These are phyloP conservation scores for Yamadazyma philogaea DNA, from an alignment of 805 yeast species.

Conservation along the genomic window DNA sequence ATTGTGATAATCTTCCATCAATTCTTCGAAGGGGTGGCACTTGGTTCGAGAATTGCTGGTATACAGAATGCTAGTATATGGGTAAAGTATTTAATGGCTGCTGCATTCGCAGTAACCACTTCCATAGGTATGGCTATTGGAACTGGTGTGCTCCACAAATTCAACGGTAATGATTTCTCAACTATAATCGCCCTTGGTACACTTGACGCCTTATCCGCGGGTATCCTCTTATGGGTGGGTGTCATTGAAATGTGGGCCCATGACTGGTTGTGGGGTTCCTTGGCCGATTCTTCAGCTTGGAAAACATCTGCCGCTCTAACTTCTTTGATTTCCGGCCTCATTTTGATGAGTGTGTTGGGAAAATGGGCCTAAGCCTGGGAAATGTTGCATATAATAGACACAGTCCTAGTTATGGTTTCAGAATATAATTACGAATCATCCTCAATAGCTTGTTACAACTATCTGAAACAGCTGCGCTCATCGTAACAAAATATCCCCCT, in stretches of 20 bases:
- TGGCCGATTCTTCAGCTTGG: slow-evolving; percentile 16
- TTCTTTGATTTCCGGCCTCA: slow-evolving; percentile 22
- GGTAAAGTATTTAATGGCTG: slow-evolving; percentile 20
- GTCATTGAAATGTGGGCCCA: slow-evolving; percentile 28
- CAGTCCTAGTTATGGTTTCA: too few relatives aligned
- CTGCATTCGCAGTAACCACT: slow-evolving; percentile 21
- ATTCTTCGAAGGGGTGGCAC: slow-evolving; percentile 30
- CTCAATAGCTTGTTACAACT: too few relatives aligned
- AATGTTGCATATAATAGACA: too few relatives aligned
- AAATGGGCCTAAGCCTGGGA: slow-evolving; percentile 32
- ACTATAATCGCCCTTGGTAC: slow-evolving; percentile 33
- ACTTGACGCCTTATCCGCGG: slow-evolving; percentile 33
- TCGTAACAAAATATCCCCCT: too few relatives aligned
- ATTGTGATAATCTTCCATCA: slow-evolving; percentile 33
- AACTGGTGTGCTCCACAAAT: slow-evolving; percentile 23
- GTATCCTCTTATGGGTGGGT: slow-evolving; percentile 32
- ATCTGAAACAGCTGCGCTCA: too few relatives aligned
- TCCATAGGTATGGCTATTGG: slow-evolving; percentile 35
- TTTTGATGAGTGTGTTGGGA: slow-evolving; percentile 31
- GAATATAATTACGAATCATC: too few relatives aligned
- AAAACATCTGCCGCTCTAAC: slow-evolving; percentile 16
- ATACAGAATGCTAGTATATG: neutral
- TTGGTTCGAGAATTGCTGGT: slow-evolving; percentile 26
- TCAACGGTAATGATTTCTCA: slow-evolving; percentile 26
- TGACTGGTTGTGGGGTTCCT: slow-evolving; percentile 26